Evolutionary conservation across 2,329 filamentous ascomycete species (phyloP), one percentile per base, ranked within the genome.

Genomic region (Fusarium newnesense): DNA sequence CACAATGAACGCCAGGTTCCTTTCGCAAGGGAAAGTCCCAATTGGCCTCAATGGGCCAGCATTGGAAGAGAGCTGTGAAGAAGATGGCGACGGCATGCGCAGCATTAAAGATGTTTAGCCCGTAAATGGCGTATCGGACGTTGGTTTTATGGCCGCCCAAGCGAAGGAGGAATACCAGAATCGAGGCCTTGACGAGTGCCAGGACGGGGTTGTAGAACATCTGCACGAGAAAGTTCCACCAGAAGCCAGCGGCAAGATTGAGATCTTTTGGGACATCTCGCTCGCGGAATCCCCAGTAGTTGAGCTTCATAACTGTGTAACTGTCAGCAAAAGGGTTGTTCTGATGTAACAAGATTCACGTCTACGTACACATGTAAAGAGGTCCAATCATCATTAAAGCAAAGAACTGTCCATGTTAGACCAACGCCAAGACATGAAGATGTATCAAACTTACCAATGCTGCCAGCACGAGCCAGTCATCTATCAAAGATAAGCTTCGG

Each of bases 121-220:
- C 44, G 12, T 73, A 42, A 12, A 73, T 73, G 4, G 70, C 66
- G 26, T 67, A 67, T 37, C 70, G 70, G 3, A 73, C 57, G 5
- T 60, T 67, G 7, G 69, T 76, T 64, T 83, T 84, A 60, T 83
- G 81, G 0, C 82, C 83, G 5, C 82, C 80, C 1, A 86, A 78
- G 2, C 84, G 83, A n/a, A 84, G 77, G 28, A 86, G 79, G 67
- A 85, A 85, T 11, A 86, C 70, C 16, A 86, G 78, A 32, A 85
- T 78, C 4, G 85, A 86, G 16, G 81, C 80, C 69, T 86, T 86
- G 62, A 85, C 83, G 16, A 86, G 77, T 30, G 83, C 83, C 5
- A 86, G 72, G 30, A 86, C 82, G 2, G 84, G 84, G 46, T 85
- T 86, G 76, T 86, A 86, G 5, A 83, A 76, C 44, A 85, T 75